These are phyloP conservation scores for Cyberlindnera nakhonratchasimensis DNA, from an alignment of 805 yeast genomes.

Conservation along the genomic window DNA sequence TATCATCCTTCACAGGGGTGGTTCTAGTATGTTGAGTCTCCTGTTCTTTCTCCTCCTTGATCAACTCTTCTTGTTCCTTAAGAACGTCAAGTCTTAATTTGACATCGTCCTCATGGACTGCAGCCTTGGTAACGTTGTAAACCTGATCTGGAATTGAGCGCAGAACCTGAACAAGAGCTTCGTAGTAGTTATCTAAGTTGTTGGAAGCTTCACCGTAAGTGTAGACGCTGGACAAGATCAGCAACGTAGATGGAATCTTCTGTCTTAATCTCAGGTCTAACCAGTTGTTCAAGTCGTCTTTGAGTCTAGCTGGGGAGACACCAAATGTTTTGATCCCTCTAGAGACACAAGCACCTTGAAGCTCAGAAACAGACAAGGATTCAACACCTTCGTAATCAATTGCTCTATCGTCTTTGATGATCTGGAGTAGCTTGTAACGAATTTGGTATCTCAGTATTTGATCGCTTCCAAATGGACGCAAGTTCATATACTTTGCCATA, in stretches of 20 bases:
- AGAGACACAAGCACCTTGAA: slow-evolving; percentile 86
- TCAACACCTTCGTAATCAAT: slow-evolving; percentile 94
- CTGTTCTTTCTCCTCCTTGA: slow-evolving; percentile 81
- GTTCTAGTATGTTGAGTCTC: slow-evolving; percentile 39
- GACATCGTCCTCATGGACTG: slow-evolving; percentile 59
- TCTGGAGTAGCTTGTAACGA: slow-evolving; percentile 84
- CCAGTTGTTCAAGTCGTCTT: slow-evolving; percentile 84
- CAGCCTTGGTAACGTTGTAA: slow-evolving; percentile 90
- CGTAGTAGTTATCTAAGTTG: slow-evolving; percentile 58
- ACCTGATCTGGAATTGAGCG: slow-evolving; percentile 92
- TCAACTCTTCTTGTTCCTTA: slow-evolving; percentile 77
- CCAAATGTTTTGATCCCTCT: slow-evolving; percentile 85
- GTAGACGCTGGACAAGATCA: slow-evolving; percentile 83
- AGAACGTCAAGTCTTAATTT: slow-evolving; percentile 68
- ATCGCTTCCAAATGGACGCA: slow-evolving; percentile 93
- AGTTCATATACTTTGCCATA: slow-evolving; percentile 85
- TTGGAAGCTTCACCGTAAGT: slow-evolving; percentile 67
- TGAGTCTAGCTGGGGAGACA: slow-evolving; percentile 75
- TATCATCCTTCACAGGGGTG: slow-evolving; percentile 34
- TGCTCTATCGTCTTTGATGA: slow-evolving; percentile 88
- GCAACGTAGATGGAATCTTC: slow-evolving; percentile 85
- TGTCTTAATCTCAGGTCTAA: slow-evolving; percentile 84
- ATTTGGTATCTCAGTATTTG: slow-evolving; percentile 88
- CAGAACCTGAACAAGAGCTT: slow-evolving; percentile 83
- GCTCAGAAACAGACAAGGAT: slow-evolving; percentile 70